These are phyloP conservation scores for Ceratocystis variospora DNA, from an alignment of 2,329 filamentous ascomycete species.

Conservation along the genomic window DNA sequence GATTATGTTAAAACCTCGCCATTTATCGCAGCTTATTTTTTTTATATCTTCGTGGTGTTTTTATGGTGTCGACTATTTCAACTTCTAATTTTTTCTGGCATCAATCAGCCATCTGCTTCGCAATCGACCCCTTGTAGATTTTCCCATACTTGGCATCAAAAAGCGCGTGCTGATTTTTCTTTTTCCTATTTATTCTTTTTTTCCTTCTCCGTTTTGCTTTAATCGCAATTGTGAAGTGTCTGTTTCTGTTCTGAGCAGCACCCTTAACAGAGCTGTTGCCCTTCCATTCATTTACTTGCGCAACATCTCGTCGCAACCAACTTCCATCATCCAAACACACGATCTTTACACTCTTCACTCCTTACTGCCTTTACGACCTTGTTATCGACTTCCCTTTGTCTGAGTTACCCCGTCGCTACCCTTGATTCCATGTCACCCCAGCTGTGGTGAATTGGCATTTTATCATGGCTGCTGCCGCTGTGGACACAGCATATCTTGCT, in stretches of 20 bases:
- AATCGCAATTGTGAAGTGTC: background rate
- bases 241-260: background rate
- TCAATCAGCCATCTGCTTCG: background rate
- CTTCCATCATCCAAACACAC: background rate
- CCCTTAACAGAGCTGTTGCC: background rate
- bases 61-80: background rate
- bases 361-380: background rate
- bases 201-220: conserved; percentile 9
- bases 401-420: background rate
- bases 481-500: conserved; percentile 62
- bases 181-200: background rate
- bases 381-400: background rate
- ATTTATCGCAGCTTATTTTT: conserved; percentile 5
- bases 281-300: conserved; percentile 4
- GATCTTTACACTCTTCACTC: background rate
- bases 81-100: background rate
- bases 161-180: background rate
- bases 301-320: background rate
- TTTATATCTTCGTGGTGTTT: background rate
- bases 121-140: background rate
- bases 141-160: background rate
- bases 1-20: no score
- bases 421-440: conserved; percentile 9
- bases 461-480: conserved; percentile 32
- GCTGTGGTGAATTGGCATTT: conserved; percentile 8